Conservation (phyloP, 345 rosid species). For the Populus ilicifolia region DNA sequence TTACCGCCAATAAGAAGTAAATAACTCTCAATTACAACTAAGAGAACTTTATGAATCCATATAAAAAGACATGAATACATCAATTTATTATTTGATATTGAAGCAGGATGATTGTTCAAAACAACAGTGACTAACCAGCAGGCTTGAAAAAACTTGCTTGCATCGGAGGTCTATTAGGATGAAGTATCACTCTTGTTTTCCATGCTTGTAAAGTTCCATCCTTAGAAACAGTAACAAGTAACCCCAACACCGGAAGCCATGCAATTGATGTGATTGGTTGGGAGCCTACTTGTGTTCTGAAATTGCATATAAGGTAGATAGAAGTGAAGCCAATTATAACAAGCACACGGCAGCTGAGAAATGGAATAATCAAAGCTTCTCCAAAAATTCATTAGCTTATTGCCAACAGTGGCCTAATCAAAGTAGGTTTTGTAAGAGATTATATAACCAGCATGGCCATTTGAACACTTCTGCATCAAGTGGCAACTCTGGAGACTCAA, state of each 20-base stretch:
- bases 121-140: slow-evolving; percentile 48
- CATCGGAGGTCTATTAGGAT: slow-evolving; percentile 88
- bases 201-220: slow-evolving; percentile 95
- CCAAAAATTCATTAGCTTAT: background rate
- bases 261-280: slow-evolving; percentile 88
- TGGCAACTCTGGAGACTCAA: background rate
- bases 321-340: background rate
- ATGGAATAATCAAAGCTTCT: background rate
- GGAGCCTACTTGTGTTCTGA: slow-evolving; percentile 86
- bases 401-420: background rate
- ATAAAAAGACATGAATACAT: no score
- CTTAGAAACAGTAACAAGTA: slow-evolving; percentile 79
- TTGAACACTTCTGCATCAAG: background rate
- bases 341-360: background rate
- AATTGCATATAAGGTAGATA: background rate
- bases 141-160: slow-evolving; percentile 92
- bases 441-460: background rate
- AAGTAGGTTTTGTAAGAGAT: background rate
- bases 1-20: background rate
- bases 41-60: background rate
- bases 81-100: background rate
- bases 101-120: background rate
- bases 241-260: slow-evolving; percentile 79
- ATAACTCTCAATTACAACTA: background rate
- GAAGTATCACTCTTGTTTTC: slow-evolving; percentile 71